phyloP scores from a whole-genome alignment of 768 basidiomycete species.

The Pisolithus albus region DNA sequence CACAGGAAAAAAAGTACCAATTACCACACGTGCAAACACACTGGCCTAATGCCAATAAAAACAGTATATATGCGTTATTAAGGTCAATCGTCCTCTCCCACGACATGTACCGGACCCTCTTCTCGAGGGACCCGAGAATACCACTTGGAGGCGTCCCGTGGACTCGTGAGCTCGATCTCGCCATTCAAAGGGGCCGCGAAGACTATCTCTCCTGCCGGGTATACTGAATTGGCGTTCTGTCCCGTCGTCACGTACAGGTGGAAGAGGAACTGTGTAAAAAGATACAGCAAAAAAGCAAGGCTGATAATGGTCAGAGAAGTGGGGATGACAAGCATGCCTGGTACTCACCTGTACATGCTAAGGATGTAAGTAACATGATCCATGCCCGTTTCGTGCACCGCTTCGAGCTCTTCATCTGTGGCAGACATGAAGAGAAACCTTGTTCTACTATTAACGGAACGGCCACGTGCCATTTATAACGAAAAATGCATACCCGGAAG shows the following conservation, averaged over 20 bases:
- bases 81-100: slow-evolving; percentile 38
- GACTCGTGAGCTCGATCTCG: slow-evolving; percentile 37
- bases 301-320: slow-evolving; percentile 26
- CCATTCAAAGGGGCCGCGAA: slow-evolving; percentile 23
- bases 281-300: slow-evolving; percentile 72
- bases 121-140: slow-evolving; percentile 53
- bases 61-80: too few species aligned
- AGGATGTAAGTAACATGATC: slow-evolving; percentile 89
- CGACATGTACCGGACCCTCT: slow-evolving; percentile 33
- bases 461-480: background rate
- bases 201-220: slow-evolving; percentile 1
- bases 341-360: slow-evolving; percentile 67
- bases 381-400: slow-evolving; percentile 64
- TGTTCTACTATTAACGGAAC: background rate
- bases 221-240: slow-evolving; percentile 38
- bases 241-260: slow-evolving; percentile 62
- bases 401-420: slow-evolving; percentile 83
- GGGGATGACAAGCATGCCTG: background rate
- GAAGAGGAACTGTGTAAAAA: slow-evolving; percentile 63
- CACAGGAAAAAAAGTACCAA: too few species aligned
- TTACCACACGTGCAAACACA: too few species aligned
- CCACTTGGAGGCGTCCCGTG: slow-evolving; percentile 44
- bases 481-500: slow-evolving; percentile 51
- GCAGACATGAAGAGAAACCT: slow-evolving; percentile 88
- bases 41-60: too few species aligned